Conservation (phyloP, 805 yeast species). For the Nematodospora valgi region DNA sequence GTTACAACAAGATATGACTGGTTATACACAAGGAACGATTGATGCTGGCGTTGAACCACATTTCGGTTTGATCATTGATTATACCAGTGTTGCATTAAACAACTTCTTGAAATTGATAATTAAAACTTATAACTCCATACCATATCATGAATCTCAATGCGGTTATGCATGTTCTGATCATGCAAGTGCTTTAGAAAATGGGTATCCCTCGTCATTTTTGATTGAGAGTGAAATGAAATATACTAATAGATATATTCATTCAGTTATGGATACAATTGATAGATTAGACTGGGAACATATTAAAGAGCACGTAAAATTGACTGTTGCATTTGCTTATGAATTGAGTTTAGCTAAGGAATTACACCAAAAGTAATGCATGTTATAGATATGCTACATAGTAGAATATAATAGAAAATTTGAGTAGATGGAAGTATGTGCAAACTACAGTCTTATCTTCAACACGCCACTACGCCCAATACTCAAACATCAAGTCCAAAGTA, state of each 20-base stretch:
- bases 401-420: no score
- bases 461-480: no score
- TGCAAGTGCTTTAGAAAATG: conserved; percentile 77
- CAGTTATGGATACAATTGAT: conserved; percentile 76
- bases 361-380: no score
- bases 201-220: conserved; percentile 81
- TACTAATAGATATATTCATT: conserved; percentile 71
- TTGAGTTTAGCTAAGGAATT: conserved; percentile 41
- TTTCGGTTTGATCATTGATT: conserved; percentile 80
- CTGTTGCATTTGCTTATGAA: conserved; percentile 71
- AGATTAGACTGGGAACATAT: conserved; percentile 75
- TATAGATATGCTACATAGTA: no score
- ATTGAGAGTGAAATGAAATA: conserved; percentile 70
- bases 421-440: no score
- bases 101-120: conserved; percentile 61
- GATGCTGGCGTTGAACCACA: conserved; percentile 54
- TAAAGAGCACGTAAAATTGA: conserved; percentile 74
- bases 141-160: conserved; percentile 72
- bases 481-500: no score
- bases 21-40: conserved; percentile 54
- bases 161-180: conserved; percentile 96
- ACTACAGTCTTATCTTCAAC: no score
- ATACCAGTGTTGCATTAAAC: conserved; percentile 52
- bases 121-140: conserved; percentile 59
- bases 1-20: conserved; percentile 96